These are phyloP conservation scores for Cicer bijugum DNA, from an alignment of 306 rosid genomes.

Conservation along the genomic window DNA sequence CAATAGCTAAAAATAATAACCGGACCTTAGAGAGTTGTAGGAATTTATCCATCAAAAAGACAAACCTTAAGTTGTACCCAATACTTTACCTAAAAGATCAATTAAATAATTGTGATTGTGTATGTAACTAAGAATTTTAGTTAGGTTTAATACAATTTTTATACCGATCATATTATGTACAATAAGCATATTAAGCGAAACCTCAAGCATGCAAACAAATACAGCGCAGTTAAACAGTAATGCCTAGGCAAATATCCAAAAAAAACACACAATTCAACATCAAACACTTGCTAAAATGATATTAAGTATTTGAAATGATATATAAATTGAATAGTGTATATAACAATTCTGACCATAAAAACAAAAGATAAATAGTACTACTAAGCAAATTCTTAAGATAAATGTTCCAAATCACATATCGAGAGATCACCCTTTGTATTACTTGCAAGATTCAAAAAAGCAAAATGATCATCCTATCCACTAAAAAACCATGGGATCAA, in stretches of 20 bases:
- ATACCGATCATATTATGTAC: background rate
- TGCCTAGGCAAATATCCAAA: background rate
- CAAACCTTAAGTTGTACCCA: too few relatives aligned
- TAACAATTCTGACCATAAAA: background rate
- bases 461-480: conserved; percentile 8
- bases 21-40: too few relatives aligned
- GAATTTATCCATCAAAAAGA: too few relatives aligned
- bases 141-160: too few relatives aligned
- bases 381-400: background rate
- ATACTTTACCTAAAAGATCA: too few relatives aligned
- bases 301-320: background rate
- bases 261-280: background rate
- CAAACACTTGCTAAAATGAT: background rate
- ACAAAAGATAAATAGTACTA: background rate
- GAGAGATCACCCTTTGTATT: background rate
- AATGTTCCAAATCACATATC: background rate
- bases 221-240: background rate
- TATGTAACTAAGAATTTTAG: too few relatives aligned
- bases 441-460: conserved; percentile 3
- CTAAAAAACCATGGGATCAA: background rate
- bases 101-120: too few relatives aligned
- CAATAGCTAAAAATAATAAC: too few relatives aligned
- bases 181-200: background rate
- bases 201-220: background rate
- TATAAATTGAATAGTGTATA: background rate